Evolutionary conservation across 176 grass and related monocot genomes (phyloP).

Genomic region (Sorghum bicolor): Sorghum_bicolor_NCBIv3 NC_012878.2:3372001-3372500

Average conservation of each 20-base stretch:
- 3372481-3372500: background rate
- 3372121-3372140: background rate
- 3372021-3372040: constrained; percentile 39
- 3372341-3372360: background rate
- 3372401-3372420: background rate
- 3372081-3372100: background rate
- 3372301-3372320: background rate
- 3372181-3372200: background rate
- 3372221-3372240: background rate
- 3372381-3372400: background rate
- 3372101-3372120: constrained; percentile 21
- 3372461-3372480: background rate
- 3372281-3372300: background rate
- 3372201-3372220: background rate
- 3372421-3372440: background rate
- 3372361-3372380: background rate
- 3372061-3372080: background rate
- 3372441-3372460: background rate
- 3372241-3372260: background rate
- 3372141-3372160: constrained; percentile 16
- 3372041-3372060: constrained; percentile 37
- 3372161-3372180: background rate
- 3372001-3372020: background rate
- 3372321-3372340: background rate
- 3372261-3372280: too few species aligned